Base-by-base conservation (phyloP, 768 basidiomycete species). In the Boletus edulis region DNA sequence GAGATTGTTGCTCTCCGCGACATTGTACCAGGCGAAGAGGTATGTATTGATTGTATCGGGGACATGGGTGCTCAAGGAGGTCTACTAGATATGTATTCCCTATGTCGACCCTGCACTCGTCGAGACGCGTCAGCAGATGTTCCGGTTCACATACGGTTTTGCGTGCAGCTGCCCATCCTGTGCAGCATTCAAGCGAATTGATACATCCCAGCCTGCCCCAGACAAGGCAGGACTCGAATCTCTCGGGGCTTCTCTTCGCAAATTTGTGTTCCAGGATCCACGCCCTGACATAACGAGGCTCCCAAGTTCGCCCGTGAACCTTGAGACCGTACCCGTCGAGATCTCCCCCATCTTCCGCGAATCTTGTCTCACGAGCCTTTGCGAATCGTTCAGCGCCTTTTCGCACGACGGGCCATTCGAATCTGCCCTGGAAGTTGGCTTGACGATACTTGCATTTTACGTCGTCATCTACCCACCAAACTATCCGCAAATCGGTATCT, bases 401-500 rank as follows among this genome's bases (percentile, higher is more conserved):
- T 87, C 88, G 5, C 89, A 92, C 61, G 84, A 87, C 54, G 83
- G 83, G 1, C 71, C 75, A 5, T 83, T 81, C 60, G 69, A 72
- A 12, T 56, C 68, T 14, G 89, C 89, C 0, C 62, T 86, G 20
- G 63, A 76, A 32, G 68, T 73, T 12, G 89, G 91, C 14, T 62
- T 76, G 37, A 78, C 80, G 1, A 71, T 91, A 14, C 72, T 90
- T 18, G 84, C 84, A 1, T 70, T 89, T 8, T 93, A 92, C 67
- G 62, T 79, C 12, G 64, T 87, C 49, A 74, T 91, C 44, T 93
- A 93, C 62, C 89, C 91, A 2, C 72, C 70, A 3, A 86, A 87
- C 63, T 91, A 90, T 67, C 91, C 90, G n/a, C 87, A 91, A 60
- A 89, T 85, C 24, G 91, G 91, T 89, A 51, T 59, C 79, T 67